These are phyloP conservation scores for Fusarium drepaniforme DNA, from an alignment of 2,329 filamentous ascomycete genomes.

Conservation along the genomic window DNA sequence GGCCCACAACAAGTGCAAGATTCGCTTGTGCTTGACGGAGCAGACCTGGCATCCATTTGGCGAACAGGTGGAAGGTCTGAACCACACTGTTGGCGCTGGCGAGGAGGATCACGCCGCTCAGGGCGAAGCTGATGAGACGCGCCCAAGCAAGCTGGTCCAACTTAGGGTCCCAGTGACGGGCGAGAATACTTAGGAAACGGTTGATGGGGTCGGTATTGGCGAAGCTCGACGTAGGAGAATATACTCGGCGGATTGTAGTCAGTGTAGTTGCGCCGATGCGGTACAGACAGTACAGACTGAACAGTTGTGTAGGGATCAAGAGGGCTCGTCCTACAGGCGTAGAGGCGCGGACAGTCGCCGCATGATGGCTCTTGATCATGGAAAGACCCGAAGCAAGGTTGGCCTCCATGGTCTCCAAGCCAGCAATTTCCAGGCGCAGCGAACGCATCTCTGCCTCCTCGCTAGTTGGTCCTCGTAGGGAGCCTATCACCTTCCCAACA, in stretches of 20 bases:
- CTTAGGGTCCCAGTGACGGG: slow-evolving; percentile 85
- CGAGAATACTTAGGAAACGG: slow-evolving; percentile 82
- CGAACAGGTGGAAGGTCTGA: slow-evolving; percentile 87
- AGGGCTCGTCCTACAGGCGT: slow-evolving; percentile 76
- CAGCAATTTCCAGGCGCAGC: slow-evolving; percentile 81
- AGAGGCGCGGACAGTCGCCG: slow-evolving; percentile 74
- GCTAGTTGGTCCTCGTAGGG: slow-evolving; percentile 73
- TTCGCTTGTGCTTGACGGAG: slow-evolving; percentile 81
- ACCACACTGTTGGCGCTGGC: slow-evolving; percentile 85
- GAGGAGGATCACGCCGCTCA: slow-evolving; percentile 85
- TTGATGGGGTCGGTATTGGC: slow-evolving; percentile 85
- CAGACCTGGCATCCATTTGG: slow-evolving; percentile 78
- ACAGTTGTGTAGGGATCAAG: slow-evolving; percentile 72
- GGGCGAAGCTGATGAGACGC: slow-evolving; percentile 84
- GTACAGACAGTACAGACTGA: slow-evolving; percentile 87
- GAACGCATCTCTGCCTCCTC: slow-evolving; percentile 70
- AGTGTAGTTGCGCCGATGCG: slow-evolving; percentile 80
- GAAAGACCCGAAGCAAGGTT: slow-evolving; percentile 75
- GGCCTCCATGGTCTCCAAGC: slow-evolving; percentile 83
- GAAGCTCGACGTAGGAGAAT: slow-evolving; percentile 61
- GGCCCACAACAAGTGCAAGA: slow-evolving; percentile 81
- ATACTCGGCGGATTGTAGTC: slow-evolving; percentile 72
- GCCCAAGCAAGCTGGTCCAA: slow-evolving; percentile 88
- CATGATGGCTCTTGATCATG: slow-evolving; percentile 71
- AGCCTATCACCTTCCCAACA: slow-evolving; percentile 80